These are phyloP conservation scores for Thuja plicata DNA, from an alignment of 83 land plant species.

Conservation along the genomic window DNA sequence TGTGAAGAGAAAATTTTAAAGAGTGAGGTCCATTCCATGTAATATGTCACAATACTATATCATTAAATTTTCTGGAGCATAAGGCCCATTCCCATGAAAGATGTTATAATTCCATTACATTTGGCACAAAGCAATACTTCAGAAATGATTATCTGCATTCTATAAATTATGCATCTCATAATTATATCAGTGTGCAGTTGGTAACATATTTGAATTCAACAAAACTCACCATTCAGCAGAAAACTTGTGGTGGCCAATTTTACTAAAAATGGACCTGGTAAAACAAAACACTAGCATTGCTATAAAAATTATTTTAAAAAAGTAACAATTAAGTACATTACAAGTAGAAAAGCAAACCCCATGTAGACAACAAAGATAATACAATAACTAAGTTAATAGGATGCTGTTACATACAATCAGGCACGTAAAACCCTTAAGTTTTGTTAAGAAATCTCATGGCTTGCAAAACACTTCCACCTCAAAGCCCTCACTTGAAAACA, in stretches of 20 bases:
- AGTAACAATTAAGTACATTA: neutral
- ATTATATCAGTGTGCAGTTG: too few relatives aligned
- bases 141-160: too few relatives aligned
- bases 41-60: too few relatives aligned
- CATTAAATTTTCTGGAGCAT: too few relatives aligned
- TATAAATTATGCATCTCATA: too few relatives aligned
- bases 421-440: neutral
- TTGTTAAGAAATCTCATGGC: neutral
- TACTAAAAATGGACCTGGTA: neutral
- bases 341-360: neutral
- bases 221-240: neutral
- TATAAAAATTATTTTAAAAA: too few relatives aligned
- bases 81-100: neutral
- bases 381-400: neutral
- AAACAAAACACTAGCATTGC: neutral
- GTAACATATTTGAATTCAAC: neutral
- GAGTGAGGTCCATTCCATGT: too few relatives aligned
- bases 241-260: neutral
- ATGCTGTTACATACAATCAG: neutral
- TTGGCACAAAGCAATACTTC: too few relatives aligned
- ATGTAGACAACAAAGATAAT: neutral
- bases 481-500: neutral
- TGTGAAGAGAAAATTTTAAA: too few relatives aligned
- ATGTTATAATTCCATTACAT: neutral
- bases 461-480: neutral